Evolutionary conservation across 2,329 filamentous ascomycete genomes (phyloP), one percentile per base, ranked within the genome.

Genomic region (Colletotrichum melonis): DNA sequence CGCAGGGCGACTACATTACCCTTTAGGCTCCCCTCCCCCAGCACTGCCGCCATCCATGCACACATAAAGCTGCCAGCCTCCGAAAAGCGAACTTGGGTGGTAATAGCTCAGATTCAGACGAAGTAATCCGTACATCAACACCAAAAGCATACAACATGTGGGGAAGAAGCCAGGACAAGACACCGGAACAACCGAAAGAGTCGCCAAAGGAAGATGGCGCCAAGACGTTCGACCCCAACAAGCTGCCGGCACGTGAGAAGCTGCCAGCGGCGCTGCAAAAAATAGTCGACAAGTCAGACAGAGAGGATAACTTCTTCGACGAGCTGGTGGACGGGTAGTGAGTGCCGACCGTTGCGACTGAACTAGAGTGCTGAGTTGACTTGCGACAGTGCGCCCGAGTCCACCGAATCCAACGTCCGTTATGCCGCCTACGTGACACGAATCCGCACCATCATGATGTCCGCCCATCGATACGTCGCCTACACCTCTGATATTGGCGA

Each of bases 401-500:
- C 95, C 5, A 98, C 95, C 73, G 94, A 98, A 67, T 93, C 92
- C 77, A 92, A 91, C 77, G 86, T 97, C 79, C 93, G 97, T 79
- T 99, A 98, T 84, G 96, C 95, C 70, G 97, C 94, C 77, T 99
- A 99, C 84, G 94, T 95, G 60, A 91, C 92, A 73, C 92, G 97
- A 62, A 86, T 97, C 75, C 92, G 94, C 74, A 98, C 95, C 8
- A 94, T 98, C 76, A 91, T 99, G 79, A 87, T 95, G 77, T 95
- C 94, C 19, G 95, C 95, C 4, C 97, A 98, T 80, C 92, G 97
- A 79, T 99, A 99, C 80, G 95, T 99, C 62, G 97, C 97, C 69
- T 99, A 99, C 82, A 98, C 97, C 0, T 95, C 93, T 24, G 96
- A 98, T 79, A 96, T 99, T 76, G 97, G 97, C 81, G 97, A 99